phyloP scores from a whole-genome alignment of 1,139 yeast species.

The Candida tropicalis region DNA sequence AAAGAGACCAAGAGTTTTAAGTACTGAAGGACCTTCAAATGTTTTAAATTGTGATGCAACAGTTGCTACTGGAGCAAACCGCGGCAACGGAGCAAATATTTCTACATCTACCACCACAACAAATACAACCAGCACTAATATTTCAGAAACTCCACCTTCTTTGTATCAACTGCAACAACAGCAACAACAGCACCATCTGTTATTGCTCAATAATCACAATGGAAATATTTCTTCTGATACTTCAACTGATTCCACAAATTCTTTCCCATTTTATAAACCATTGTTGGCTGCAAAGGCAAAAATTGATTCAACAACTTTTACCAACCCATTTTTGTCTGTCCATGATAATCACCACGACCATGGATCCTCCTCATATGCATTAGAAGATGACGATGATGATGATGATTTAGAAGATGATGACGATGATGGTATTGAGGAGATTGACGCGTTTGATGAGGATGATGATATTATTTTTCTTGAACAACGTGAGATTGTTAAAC shows the following conservation, averaged over 20 bases:
- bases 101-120: constrained; percentile 1
- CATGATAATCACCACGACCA: constrained; percentile 12
- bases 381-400: constrained; percentile 6
- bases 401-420: constrained; percentile 14
- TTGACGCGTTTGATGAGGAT: constrained; percentile 22
- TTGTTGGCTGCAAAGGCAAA: constrained; percentile 6
- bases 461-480: constrained; percentile 40
- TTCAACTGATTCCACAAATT: constrained; percentile 7
- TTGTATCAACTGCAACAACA: constrained; percentile 7
- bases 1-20: constrained; percentile 50
- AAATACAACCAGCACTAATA: no score
- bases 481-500: constrained; percentile 32
- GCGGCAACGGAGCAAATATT: constrained; percentile 8
- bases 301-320: constrained; percentile 7
- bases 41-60: constrained; percentile 34
- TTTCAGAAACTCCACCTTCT: constrained; percentile 8
- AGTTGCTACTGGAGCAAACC: constrained; percentile 7
- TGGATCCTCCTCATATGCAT: neutral
- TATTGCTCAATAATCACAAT: neutral
- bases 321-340: constrained; percentile 15
- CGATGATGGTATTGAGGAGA: constrained; percentile 22
- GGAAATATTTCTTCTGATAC: constrained; percentile 5
- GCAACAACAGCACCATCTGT: constrained; percentile 7
- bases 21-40: constrained; percentile 20
- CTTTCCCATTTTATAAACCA: constrained; percentile 7